phyloP scores from a whole-genome alignment of 1,284 basidiomycete species.

The Coniferiporia sulphurascens region DNA sequence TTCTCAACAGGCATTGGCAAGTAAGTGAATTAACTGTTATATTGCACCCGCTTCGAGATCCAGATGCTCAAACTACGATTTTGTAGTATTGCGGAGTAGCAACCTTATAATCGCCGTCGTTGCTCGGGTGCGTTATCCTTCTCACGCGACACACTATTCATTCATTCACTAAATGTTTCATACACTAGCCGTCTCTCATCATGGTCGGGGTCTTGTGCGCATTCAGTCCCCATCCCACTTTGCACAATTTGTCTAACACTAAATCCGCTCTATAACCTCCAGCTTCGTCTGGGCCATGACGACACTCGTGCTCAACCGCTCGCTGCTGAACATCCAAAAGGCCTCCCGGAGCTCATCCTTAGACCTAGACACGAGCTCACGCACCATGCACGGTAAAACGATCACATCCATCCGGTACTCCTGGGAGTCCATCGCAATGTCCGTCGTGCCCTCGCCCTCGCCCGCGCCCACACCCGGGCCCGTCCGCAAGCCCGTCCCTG shows the following conservation, averaged over 20 bases:
- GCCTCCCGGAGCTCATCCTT: slow-evolving; percentile 1
- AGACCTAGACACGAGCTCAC: too few species aligned
- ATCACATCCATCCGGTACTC: too few species aligned
- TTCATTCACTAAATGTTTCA: neutral
- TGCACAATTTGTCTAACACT: too few species aligned
- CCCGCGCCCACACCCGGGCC: too few species aligned
- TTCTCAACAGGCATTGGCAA: too few species aligned
- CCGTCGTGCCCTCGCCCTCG: too few species aligned
- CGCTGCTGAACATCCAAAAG: slow-evolving; percentile 15
- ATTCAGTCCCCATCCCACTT: neutral
- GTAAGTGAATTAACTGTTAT: too few species aligned
- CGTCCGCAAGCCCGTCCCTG: too few species aligned
- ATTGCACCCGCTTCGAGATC: too few species aligned
- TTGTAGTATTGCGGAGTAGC: slow-evolving; percentile 2
- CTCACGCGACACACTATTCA: neutral
- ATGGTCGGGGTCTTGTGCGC: neutral
- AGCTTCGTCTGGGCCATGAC: slow-evolving; percentile 18
- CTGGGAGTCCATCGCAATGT: too few species aligned
- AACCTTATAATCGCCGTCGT: slow-evolving; percentile 13
- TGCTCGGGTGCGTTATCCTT: slow-evolving; percentile 6
- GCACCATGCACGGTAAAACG: too few species aligned
- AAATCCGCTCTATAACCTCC: neutral
- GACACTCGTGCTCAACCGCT: slow-evolving; percentile 17
- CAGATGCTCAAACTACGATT: neutral
- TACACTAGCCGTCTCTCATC: too few species aligned